Conservation (phyloP, 2,329 filamentous ascomycete genomes). For the Calonectria hawksworthii region DNA sequence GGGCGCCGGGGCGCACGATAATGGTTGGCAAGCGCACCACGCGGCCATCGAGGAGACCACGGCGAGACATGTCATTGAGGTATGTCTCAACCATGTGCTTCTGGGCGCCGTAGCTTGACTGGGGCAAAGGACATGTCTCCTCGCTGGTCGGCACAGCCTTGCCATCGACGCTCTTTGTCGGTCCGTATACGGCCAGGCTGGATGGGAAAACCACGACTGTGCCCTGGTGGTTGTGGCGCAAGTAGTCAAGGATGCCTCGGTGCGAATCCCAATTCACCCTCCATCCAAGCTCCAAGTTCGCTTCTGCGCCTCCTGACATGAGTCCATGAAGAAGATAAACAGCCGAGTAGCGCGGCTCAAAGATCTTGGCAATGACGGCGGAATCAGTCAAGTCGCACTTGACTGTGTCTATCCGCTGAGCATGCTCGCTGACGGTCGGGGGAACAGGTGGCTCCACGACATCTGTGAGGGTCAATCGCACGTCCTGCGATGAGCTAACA, state of each 20-base stretch:
- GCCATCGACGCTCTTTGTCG: not conserved
- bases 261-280: conserved; percentile 71
- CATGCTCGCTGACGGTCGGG: conserved; percentile 45
- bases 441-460: conserved; percentile 65
- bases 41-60: conserved; percentile 70
- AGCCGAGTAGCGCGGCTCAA: conserved; percentile 53
- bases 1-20: conserved; percentile 71
- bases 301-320: conserved; percentile 74
- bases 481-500: conserved; percentile 51
- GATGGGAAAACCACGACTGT: conserved; percentile 70
- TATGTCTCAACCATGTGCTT: conserved; percentile 70
- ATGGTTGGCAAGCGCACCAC: conserved; percentile 71
- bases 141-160: conserved; percentile 12
- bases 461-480: conserved; percentile 68
- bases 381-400: conserved; percentile 53
- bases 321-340: conserved; percentile 74
- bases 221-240: conserved; percentile 60
- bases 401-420: conserved; percentile 42
- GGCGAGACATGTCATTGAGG: conserved; percentile 54
- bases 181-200: conserved; percentile 71
- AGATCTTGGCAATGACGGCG: conserved; percentile 42
- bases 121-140: conserved; percentile 56
- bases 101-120: conserved; percentile 72
- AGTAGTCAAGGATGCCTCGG: conserved; percentile 63
- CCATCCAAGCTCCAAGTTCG: conserved; percentile 67